These are phyloP conservation scores for Dissophora globulifera DNA, from an alignment of 192 early-diverging fungal genomes.

Conservation along the genomic window DNA sequence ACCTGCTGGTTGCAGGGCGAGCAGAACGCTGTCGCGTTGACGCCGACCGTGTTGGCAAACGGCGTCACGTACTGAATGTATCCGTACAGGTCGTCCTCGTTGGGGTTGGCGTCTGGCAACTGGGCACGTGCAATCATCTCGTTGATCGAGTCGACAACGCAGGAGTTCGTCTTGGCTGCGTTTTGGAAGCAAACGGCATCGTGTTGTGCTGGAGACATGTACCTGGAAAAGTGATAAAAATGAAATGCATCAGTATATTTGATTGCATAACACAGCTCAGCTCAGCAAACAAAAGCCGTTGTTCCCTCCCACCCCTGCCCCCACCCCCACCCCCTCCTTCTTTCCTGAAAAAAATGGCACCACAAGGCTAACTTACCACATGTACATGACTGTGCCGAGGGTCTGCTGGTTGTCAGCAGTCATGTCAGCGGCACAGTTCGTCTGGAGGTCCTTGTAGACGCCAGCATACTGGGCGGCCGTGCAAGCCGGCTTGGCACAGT, in stretches of 20 bases:
- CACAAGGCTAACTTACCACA: slow-evolving; percentile 29
- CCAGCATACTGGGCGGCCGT: slow-evolving; percentile 24
- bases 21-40: slow-evolving; percentile 26
- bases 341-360: not conserved
- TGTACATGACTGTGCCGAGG: slow-evolving; percentile 32
- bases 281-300: too few relatives aligned
- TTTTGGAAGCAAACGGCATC: slow-evolving; percentile 34
- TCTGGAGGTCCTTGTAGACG: slow-evolving; percentile 28
- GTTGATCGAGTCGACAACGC: slow-evolving; percentile 39
- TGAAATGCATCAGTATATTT: too few relatives aligned
- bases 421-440: slow-evolving; percentile 40
- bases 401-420: slow-evolving; percentile 18
- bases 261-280: too few relatives aligned
- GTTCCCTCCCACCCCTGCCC: too few relatives aligned
- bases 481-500: slow-evolving; percentile 43
- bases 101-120: slow-evolving; percentile 26
- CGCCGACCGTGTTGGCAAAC: not conserved
- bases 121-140: slow-evolving; percentile 33
- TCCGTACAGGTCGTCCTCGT: slow-evolving; percentile 36
- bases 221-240: slow-evolving; percentile 12
- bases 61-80: slow-evolving; percentile 51
- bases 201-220: slow-evolving; percentile 37
- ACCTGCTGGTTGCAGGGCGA: slow-evolving; percentile 39
- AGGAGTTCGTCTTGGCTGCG: slow-evolving; percentile 11
- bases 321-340: not conserved